Conservation (phyloP, 768 basidiomycete species). For the Lentinula detonsa region DNA sequence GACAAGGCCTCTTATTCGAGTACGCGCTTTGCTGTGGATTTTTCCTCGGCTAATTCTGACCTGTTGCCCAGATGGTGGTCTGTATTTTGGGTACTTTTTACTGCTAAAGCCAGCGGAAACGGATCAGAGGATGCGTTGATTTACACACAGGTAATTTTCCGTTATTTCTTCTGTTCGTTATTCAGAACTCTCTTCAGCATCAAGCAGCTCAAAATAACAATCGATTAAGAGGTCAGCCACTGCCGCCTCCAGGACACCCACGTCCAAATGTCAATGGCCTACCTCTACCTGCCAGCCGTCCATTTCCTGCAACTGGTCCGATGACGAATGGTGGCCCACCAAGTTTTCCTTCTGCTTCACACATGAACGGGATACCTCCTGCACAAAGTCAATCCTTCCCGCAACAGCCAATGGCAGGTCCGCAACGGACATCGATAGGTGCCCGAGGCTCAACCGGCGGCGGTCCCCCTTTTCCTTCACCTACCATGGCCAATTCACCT, state of each 20-base stretch:
- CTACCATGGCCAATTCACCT: slow-evolving; percentile 58
- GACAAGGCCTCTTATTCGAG: slow-evolving; percentile 82
- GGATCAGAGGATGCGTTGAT: slow-evolving; percentile 68
- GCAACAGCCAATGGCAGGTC: slow-evolving; percentile 25
- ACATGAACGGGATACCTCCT: slow-evolving; percentile 38
- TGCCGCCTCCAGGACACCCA: slow-evolving; percentile 18
- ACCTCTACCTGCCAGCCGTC: slow-evolving; percentile 8
- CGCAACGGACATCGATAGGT: slow-evolving; percentile 27
- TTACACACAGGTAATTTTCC: slow-evolving; percentile 57
- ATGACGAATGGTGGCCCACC: slow-evolving; percentile 22
- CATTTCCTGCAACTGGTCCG: slow-evolving; percentile 17
- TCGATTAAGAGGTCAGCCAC: slow-evolving; percentile 11
- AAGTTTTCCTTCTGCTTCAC: slow-evolving; percentile 25
- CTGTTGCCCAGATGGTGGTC: slow-evolving; percentile 69
- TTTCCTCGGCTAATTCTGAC: slow-evolving; percentile 3
- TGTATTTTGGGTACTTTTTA: slow-evolving; percentile 83
- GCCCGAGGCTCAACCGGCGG: slow-evolving; percentile 40
- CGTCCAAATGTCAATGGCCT: slow-evolving; percentile 25
- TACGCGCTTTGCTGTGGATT: slow-evolving; percentile 29
- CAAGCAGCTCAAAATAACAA: slow-evolving; percentile 22
- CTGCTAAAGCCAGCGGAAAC: slow-evolving; percentile 64
- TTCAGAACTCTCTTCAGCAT: slow-evolving; percentile 21
- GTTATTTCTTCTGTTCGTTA: slow-evolving; percentile 10
- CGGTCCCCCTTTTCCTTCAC: slow-evolving; percentile 50
- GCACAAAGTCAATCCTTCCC: slow-evolving; percentile 23